These are phyloP conservation scores for Daldinia sp. DNA, from an alignment of 2,329 filamentous ascomycete species.

Conservation along the genomic window DNA sequence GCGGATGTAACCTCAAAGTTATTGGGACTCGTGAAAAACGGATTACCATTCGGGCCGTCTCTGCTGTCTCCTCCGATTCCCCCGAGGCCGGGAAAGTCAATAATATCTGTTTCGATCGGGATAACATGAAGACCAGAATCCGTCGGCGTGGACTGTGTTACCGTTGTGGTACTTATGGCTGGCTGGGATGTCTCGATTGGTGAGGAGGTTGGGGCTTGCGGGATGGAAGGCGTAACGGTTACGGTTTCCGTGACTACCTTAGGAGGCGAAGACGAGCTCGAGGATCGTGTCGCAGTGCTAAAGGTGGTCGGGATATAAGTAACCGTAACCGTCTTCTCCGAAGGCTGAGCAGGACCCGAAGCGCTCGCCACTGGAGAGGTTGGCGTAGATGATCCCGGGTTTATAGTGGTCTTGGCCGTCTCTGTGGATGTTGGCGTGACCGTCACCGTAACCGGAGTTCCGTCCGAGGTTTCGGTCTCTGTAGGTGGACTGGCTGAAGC, in stretches of 20 bases:
- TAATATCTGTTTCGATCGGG: constrained; percentile 21
- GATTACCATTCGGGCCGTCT: background rate
- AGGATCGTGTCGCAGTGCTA: constrained; percentile 33
- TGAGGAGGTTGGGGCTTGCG: background rate
- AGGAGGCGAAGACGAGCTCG: constrained; percentile 15
- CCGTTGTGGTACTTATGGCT: constrained; percentile 2
- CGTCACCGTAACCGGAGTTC: constrained; percentile 34
- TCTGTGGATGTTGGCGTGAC: constrained; percentile 40
- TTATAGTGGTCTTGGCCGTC: constrained; percentile 36
- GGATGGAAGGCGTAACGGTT: constrained; percentile 29
- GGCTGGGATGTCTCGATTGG: background rate
- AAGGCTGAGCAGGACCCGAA: constrained; percentile 7
- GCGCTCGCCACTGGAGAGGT: background rate
- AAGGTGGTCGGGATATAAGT: constrained; percentile 34
- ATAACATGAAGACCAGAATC: constrained; percentile 35
- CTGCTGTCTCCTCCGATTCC: background rate
- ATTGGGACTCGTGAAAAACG: constrained; percentile 10
- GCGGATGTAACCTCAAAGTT: constrained; percentile 11
- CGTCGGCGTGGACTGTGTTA: constrained; percentile 6
- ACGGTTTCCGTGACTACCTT: constrained; percentile 28
- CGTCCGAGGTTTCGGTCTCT: constrained; percentile 4
- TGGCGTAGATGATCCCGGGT: constrained; percentile 12
- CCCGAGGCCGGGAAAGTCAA: background rate
- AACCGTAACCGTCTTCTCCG: constrained; percentile 27
- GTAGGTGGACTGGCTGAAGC: constrained; percentile 15